Base-by-base conservation (phyloP, 768 basidiomycete genomes). In the Dioszegia hungarica region DNA sequence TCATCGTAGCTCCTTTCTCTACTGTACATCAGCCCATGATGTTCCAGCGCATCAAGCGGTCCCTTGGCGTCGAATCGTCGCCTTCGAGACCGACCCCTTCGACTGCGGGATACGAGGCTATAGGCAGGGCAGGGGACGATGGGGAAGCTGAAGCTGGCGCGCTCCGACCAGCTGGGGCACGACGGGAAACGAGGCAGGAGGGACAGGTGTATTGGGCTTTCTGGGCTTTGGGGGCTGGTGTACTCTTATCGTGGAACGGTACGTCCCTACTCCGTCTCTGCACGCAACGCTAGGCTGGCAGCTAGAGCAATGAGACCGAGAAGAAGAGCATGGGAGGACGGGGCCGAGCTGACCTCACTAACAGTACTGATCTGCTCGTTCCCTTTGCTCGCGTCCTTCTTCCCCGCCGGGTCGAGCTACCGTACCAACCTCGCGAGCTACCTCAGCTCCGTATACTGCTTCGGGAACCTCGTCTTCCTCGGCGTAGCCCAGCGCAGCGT, bases 241-340 rank as follows among this genome's bases (percentile, higher is more conserved):
- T 86, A 3, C 80, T 95, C 6, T 76, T 95, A 17, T 86, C 89
- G 27, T 95, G 91, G 91, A 94, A 92, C 70, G 90, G 91, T 90
- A 73, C 70, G 81, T 66, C 10, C 2, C 40, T 31, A 17, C 6
- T 22, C 1, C 38, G n/a, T 44, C 10, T 40, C 38, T n/a, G n/a
- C n/a, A n/a, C n/a, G n/a, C n/a, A n/a, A n/a, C n/a, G n/a, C n/a
- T n/a, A n/a, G n/a, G n/a, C n/a, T n/a, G n/a, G n/a, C n/a, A n/a
- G n/a, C n/a, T n/a, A n/a, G n/a, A n/a, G n/a, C n/a, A n/a, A n/a
- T n/a, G n/a, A n/a, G n/a, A n/a, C n/a, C n/a, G n/a, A n/a, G n/a
- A n/a, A n/a, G n/a, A n/a, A n/a, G n/a, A n/a, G n/a, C n/a, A n/a
- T n/a, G n/a, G n/a, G n/a, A n/a, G n/a, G n/a, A 11, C 5, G n/a